phyloP scores from a whole-genome alignment of 176 grass and related monocot genomes.

The Oryza officinalis region DNA sequence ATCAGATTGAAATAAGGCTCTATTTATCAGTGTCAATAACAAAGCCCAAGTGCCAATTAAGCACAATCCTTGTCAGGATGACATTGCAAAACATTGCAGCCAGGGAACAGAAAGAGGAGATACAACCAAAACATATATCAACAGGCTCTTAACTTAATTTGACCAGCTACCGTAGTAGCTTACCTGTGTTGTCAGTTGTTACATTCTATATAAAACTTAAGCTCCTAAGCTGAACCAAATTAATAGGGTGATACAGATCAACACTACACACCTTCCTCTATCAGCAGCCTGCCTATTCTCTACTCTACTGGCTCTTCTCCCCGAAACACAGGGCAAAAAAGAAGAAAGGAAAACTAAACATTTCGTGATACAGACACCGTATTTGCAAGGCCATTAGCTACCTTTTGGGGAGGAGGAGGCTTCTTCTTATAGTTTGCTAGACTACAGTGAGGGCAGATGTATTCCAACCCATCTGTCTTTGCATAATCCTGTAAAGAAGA shows the following conservation, averaged over 20 bases:
- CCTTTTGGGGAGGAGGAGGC: conserved; percentile 46
- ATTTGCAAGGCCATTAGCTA: conserved; percentile 70
- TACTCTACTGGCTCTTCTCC: conserved; percentile 37
- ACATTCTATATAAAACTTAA: conserved; percentile 52
- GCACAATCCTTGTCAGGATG: neutral
- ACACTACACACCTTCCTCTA: conserved; percentile 43
- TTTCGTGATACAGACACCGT: conserved; percentile 52
- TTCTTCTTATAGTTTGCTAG: conserved; percentile 91
- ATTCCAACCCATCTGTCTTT: conserved; percentile 95
- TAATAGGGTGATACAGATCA: conserved; percentile 54
- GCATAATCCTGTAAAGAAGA: conserved; percentile 81
- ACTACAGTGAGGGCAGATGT: conserved; percentile 97
- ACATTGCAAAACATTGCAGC: neutral
- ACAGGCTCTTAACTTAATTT: conserved; percentile 45
- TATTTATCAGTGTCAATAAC: neutral
- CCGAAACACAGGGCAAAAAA: conserved; percentile 28
- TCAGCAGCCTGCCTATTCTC: conserved; percentile 43
- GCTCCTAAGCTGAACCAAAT: conserved; percentile 47
- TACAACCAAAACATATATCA: conserved; percentile 18
- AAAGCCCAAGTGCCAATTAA: neutral
- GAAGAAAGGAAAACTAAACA: conserved; percentile 46
- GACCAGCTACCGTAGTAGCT: conserved; percentile 40
- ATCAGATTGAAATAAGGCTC: neutral
- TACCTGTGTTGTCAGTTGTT: conserved; percentile 44
- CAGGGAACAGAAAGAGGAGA: neutral